Conservation (phyloP, 768 basidiomycete genomes). For the Dacryopinax spathularia region DNA sequence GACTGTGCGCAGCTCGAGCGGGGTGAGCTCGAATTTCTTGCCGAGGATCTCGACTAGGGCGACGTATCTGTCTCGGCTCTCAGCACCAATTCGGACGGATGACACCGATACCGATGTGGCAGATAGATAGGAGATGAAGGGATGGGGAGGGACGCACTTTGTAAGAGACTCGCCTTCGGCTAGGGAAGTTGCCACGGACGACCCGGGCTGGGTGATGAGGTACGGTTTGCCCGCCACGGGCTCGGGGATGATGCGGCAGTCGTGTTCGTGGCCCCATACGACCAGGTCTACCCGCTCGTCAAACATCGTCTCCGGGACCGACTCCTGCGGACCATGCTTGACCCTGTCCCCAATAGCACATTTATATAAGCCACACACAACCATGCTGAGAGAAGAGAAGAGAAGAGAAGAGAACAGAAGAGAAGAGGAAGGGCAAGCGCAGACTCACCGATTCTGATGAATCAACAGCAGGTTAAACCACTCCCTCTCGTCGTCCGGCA, state of each 20-base stretch:
- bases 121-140: neutral
- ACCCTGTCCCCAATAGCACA: slow-evolving; percentile 64
- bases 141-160: slow-evolving; percentile 42
- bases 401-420: slow-evolving; percentile 2
- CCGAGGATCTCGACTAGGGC: slow-evolving; percentile 78
- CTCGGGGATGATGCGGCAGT: slow-evolving; percentile 84
- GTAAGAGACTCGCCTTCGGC: slow-evolving; percentile 84
- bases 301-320: slow-evolving; percentile 92
- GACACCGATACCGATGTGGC: neutral
- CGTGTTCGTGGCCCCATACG: slow-evolving; percentile 98
- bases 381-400: neutral
- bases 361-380: neutral
- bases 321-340: slow-evolving; percentile 86
- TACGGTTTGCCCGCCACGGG: slow-evolving; percentile 84
- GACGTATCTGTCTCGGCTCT: slow-evolving; percentile 52
- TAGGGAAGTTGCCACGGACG: slow-evolving; percentile 84
- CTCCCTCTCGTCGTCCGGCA: slow-evolving; percentile 76
- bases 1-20: slow-evolving; percentile 78
- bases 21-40: slow-evolving; percentile 72
- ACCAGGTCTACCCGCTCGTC: slow-evolving; percentile 89
- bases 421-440: too few species aligned
- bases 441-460: slow-evolving; percentile 82
- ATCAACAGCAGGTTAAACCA: slow-evolving; percentile 93
- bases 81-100: neutral
- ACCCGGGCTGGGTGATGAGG: slow-evolving; percentile 87